Percentiles rank a stretch among this genome's conserved stretches.
Evolutionary conservation across 371 early-diverging fungal species (phyloP).

Genomic region (Lichtheimia ramosa): DNA sequence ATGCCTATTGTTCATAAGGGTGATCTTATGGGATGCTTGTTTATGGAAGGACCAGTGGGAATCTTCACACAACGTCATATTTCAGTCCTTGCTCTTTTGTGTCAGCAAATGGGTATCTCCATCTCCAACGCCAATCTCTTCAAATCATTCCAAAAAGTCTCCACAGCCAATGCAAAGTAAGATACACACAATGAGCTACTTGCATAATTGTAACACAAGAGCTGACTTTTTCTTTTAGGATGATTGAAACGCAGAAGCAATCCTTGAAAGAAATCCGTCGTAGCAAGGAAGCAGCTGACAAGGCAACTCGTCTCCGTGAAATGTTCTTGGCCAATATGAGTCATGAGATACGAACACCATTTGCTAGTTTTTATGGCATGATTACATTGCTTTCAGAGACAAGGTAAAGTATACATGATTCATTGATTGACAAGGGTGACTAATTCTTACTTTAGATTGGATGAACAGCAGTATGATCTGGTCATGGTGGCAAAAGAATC

Average conservation of each 20-base stretch:
- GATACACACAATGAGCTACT: not conserved
- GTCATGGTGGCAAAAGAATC: constrained; percentile 60
- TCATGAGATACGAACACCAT: constrained; percentile 55
- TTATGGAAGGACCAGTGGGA: constrained; percentile 56
- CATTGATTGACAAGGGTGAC: not conserved
- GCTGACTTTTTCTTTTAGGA: constrained; percentile 15
- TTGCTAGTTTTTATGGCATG: constrained; percentile 63
- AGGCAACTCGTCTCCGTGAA: constrained; percentile 42
- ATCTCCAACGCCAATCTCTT: constrained; percentile 58
- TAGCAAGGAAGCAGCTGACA: constrained; percentile 47
- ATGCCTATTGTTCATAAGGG: constrained; percentile 57
- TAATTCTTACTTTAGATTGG: constrained; percentile 15
- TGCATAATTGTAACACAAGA: not conserved
- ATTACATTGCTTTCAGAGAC: constrained; percentile 59
- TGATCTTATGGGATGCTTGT: constrained; percentile 49
- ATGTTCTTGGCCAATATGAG: constrained; percentile 66
- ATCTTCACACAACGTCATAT: constrained; percentile 58
- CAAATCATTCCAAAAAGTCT: constrained; percentile 41
- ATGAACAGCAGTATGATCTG: constrained; percentile 57
- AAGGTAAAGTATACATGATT: constrained; percentile 3
- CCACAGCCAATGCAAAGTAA: constrained; percentile 35
- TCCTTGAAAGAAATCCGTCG: constrained; percentile 41
- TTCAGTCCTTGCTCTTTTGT: constrained; percentile 53
- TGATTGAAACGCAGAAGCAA: constrained; percentile 50
- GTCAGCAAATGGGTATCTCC: constrained; percentile 63